phyloP scores from a whole-genome alignment of 169 alveolate genomes.

The Blepharisma undulans region DNA sequence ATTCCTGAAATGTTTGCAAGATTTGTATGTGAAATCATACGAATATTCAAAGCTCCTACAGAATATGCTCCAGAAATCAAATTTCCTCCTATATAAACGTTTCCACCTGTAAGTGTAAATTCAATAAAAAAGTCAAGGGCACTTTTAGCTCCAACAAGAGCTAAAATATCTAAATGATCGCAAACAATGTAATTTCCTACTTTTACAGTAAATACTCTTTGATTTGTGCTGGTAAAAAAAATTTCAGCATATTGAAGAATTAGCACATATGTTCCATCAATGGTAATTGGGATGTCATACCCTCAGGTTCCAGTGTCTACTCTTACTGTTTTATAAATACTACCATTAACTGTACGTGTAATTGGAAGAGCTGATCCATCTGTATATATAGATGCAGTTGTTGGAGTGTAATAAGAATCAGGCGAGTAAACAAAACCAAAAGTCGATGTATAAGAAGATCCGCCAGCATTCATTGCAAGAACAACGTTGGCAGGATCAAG shows the following conservation, averaged over 20 bases:
- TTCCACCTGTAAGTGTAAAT: neutral
- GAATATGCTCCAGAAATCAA: neutral
- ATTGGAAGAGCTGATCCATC: neutral
- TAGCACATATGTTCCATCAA: neutral
- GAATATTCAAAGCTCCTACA: neutral
- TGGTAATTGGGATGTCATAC: neutral
- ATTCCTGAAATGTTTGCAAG: neutral
- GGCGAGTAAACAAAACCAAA: neutral
- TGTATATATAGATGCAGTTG: neutral
- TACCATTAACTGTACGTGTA: neutral
- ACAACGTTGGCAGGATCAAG: neutral
- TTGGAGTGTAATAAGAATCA: neutral
- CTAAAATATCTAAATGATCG: neutral
- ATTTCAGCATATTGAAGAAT: neutral
- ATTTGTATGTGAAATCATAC: neutral
- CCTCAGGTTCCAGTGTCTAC: neutral
- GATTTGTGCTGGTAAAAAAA: neutral
- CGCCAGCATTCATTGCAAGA: neutral
- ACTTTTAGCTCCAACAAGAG: neutral
- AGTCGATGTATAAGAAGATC: neutral
- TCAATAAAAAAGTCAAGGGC: neutral
- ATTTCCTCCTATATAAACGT: neutral
- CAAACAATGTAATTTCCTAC: neutral
- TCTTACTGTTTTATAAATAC: neutral
- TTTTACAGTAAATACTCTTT: neutral